Conservation (phyloP, 495 filamentous ascomycete species). For the Talaromyces adpressus region DNA sequence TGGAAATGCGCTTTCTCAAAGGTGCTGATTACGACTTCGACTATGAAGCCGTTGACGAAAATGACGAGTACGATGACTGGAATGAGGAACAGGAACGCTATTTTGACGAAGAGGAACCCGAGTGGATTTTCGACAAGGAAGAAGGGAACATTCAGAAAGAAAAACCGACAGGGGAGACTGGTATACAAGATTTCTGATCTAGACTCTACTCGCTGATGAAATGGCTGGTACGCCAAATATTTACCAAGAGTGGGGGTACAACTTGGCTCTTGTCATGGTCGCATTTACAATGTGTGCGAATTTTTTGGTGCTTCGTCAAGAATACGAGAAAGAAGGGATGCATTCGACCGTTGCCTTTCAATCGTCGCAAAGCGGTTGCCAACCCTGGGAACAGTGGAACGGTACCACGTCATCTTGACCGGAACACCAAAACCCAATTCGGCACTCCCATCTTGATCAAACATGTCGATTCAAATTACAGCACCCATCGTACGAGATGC, state of each 20-base stretch:
- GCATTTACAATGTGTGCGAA: not conserved
- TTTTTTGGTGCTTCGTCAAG: too few relatives aligned
- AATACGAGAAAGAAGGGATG: too few relatives aligned
- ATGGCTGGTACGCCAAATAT: not conserved
- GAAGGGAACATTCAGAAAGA: conserved; percentile 26
- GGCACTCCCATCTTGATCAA: not conserved
- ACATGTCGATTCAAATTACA: not conserved
- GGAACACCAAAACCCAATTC: not conserved
- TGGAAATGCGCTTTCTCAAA: conserved; percentile 61
- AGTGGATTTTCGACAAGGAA: conserved; percentile 47
- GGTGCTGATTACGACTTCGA: conserved; percentile 74
- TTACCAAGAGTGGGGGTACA: not conserved
- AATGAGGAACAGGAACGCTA: conserved; percentile 59
- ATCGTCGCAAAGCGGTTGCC: not conserved
- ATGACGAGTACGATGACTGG: conserved; percentile 62
- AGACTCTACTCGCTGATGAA: not conserved
- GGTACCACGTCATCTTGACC: not conserved
- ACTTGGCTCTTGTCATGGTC: not conserved
- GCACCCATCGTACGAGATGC: not conserved
- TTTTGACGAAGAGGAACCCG: conserved; percentile 70
- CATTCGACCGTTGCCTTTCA: too few relatives aligned
- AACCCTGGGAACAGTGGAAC: not conserved
- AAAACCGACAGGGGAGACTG: conserved; percentile 60
- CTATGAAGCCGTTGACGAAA: conserved; percentile 59
- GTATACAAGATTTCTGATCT: conserved; percentile 70